Evolutionary conservation across 495 filamentous ascomycete genomes (phyloP).

Genomic region (Aspergillus baeticus): DNA sequence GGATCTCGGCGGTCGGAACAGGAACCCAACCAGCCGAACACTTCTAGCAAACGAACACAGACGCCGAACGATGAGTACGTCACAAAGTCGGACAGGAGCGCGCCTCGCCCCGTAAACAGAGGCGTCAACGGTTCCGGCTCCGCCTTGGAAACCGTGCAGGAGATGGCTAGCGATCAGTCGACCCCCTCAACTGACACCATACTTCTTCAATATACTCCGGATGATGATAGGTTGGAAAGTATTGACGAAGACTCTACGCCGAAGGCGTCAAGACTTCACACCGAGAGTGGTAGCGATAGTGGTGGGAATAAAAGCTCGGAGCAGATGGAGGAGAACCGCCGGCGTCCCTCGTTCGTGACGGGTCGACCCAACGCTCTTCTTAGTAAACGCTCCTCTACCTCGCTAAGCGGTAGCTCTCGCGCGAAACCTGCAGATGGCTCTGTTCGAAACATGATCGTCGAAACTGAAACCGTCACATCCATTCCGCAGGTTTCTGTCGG

Average conservation of each 20-base stretch:
- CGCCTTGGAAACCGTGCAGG: conserved; percentile 87
- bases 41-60: conserved; percentile 40
- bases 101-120: conserved; percentile 49
- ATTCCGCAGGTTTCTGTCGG: conserved; percentile 85
- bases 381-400: conserved; percentile 49
- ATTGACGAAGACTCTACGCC: conserved; percentile 43
- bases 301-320: conserved; percentile 46
- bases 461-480: conserved; percentile 93
- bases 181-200: conserved; percentile 60
- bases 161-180: conserved; percentile 74
- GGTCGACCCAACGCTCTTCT: conserved; percentile 34
- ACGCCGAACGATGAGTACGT: conserved; percentile 30
- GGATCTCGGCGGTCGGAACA: conserved; percentile 36
- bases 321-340: conserved; percentile 35
- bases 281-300: conserved; percentile 52
- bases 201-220: conserved; percentile 29
- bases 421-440: conserved; percentile 70
- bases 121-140: conserved; percentile 64
- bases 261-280: conserved; percentile 30
- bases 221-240: conserved; percentile 35
- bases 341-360: conserved; percentile 23
- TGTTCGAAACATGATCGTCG: conserved; percentile 92
- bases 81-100: conserved; percentile 34
- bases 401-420: conserved; percentile 44
- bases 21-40: conserved; percentile 40